Evolutionary conservation across 208 protist genomes (phyloP).

Genomic region (Angomonas ambiguus): DNA sequence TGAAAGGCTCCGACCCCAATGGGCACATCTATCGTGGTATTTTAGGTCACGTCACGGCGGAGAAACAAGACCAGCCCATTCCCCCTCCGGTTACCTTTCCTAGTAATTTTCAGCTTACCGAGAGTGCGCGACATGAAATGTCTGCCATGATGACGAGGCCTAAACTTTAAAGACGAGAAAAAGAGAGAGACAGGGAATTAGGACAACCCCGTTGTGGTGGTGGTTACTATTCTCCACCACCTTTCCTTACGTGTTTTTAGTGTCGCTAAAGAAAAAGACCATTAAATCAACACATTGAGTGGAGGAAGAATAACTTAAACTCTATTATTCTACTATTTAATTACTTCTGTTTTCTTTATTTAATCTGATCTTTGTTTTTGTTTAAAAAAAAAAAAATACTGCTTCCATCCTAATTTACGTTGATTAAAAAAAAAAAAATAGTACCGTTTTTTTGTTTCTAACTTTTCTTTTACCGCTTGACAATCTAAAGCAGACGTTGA

Average conservation of each 20-base stretch:
- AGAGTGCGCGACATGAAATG: neutral
- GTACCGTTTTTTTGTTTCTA: neutral
- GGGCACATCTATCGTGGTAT: neutral
- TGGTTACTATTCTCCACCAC: neutral
- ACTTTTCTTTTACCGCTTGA: no score
- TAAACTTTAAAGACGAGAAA: slow-evolving; percentile 3
- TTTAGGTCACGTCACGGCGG: neutral
- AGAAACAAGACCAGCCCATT: neutral
- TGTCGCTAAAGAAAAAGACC: neutral
- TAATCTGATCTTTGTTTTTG: neutral
- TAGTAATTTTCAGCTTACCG: neutral
- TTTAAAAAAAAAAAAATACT: neutral
- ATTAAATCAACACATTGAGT: neutral
- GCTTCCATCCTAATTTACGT: no score
- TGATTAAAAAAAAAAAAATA: neutral
- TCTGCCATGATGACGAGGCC: neutral
- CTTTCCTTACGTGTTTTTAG: neutral
- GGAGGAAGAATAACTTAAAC: no score
- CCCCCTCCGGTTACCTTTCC: neutral
- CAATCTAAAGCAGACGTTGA: no score
- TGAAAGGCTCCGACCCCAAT: slow-evolving; percentile 15
- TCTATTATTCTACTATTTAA: no score
- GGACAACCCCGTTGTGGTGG: neutral
- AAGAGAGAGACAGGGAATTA: neutral
- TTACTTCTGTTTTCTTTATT: neutral